phyloP scores from a whole-genome alignment of 1,139 yeast genomes.

The Candida sp. region DNA sequence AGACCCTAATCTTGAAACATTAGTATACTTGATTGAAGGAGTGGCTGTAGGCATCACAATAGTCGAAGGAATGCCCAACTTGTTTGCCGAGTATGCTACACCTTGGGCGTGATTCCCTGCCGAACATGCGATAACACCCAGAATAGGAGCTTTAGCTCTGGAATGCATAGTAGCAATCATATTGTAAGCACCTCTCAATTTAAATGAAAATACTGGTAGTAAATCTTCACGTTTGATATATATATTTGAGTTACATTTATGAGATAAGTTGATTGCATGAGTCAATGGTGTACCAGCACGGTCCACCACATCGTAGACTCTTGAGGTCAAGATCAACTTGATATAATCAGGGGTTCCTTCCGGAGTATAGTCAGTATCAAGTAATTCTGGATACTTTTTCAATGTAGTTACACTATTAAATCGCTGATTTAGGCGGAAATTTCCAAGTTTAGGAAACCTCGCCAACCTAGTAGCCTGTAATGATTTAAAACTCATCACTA shows the following conservation, averaged over 20 bases:
- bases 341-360: conserved; percentile 90
- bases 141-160: conserved; percentile 54
- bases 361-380: conserved; percentile 46
- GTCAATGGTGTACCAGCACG: conserved; percentile 77
- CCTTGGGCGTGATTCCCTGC: conserved; percentile 99
- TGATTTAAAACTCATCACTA: not conserved
- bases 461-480: not conserved
- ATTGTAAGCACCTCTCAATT: conserved; percentile 95
- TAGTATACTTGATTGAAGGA: conserved; percentile 89
- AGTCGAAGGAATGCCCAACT: conserved; percentile 85
- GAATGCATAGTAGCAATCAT: conserved; percentile 84
- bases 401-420: not conserved
- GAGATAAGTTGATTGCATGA: conserved; percentile 71
- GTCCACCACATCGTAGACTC: conserved; percentile 91
- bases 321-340: conserved; percentile 81
- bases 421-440: not conserved
- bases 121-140: conserved; percentile 96
- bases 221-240: conserved; percentile 87
- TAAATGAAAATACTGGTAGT: conserved; percentile 93
- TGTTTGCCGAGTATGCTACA: conserved; percentile 88
- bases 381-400: conserved; percentile 45
- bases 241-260: conserved; percentile 69
- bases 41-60: conserved; percentile 98
- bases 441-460: not conserved
- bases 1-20: conserved; percentile 89